phyloP scores from a whole-genome alignment of 805 yeast genomes.

The Nakazawaea peltata region DNA sequence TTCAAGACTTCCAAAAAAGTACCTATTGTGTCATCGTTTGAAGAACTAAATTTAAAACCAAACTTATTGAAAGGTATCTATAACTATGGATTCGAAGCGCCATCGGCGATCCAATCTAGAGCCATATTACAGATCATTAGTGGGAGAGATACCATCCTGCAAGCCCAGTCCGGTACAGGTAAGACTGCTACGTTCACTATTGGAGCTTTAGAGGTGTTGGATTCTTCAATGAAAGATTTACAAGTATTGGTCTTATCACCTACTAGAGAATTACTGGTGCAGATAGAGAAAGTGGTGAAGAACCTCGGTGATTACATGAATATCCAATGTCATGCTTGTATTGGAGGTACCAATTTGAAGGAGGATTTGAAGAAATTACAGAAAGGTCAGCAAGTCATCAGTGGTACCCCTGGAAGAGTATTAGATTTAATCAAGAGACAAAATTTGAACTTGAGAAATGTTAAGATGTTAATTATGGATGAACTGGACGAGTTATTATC shows the following conservation, averaged over 20 bases:
- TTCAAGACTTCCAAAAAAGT: conserved; percentile 57
- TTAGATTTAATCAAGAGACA: conserved; percentile 92
- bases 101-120: conserved; percentile 76
- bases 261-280: conserved; percentile 94
- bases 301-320: conserved; percentile 88
- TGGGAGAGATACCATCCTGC: conserved; percentile 71
- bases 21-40: conserved; percentile 47
- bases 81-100: conserved; percentile 75
- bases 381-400: conserved; percentile 86
- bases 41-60: conserved; percentile 67
- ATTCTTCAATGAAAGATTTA: conserved; percentile 61
- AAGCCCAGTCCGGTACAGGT: conserved; percentile 88
- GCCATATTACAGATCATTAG: conserved; percentile 74
- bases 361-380: conserved; percentile 82
- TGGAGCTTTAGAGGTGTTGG: conserved; percentile 51
- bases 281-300: conserved; percentile 88
- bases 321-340: conserved; percentile 89
- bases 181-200: conserved; percentile 86
- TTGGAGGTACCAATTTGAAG: conserved; percentile 90
- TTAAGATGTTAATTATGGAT: conserved; percentile 92
- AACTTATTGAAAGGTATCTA: conserved; percentile 56
- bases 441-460: conserved; percentile 68
- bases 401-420: conserved; percentile 98
- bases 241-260: conserved; percentile 96
- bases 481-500: conserved; percentile 97